These are phyloP conservation scores for Alternaria brassicae DNA, from an alignment of 2,329 filamentous ascomycete species.

Conservation along the genomic window DNA sequence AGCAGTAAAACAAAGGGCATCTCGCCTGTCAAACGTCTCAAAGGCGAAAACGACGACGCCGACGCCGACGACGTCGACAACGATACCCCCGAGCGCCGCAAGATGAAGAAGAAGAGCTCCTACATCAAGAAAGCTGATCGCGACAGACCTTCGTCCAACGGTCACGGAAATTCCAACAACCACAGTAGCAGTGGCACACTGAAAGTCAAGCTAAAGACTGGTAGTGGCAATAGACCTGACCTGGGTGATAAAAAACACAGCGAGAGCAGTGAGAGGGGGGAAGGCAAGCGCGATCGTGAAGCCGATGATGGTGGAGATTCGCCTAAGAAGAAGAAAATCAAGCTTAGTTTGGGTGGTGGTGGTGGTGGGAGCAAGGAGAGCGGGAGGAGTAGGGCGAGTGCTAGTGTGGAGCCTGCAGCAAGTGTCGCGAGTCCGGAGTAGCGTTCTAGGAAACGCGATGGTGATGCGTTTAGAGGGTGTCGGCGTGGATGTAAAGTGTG, in stretches of 20 bases:
- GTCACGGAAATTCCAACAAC: not conserved
- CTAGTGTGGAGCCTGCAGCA: slow-evolving; percentile 21
- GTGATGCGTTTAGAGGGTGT: not conserved
- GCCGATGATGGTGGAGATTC: slow-evolving; percentile 41
- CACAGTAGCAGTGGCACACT: slow-evolving; percentile 18
- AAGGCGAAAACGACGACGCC: slow-evolving; percentile 20
- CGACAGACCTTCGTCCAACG: slow-evolving; percentile 30
- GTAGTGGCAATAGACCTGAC: slow-evolving; percentile 29
- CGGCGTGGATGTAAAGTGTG: not conserved
- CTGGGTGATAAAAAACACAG: slow-evolving; percentile 36
- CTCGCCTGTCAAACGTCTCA: slow-evolving; percentile 39
- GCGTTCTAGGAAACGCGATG: not conserved
- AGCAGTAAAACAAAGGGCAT: slow-evolving; percentile 29
- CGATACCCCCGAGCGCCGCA: slow-evolving; percentile 52
- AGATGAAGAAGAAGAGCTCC: slow-evolving; percentile 59
- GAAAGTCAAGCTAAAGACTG: slow-evolving; percentile 47
- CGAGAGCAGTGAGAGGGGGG: slow-evolving; percentile 38
- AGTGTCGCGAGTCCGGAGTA: slow-evolving; percentile 13
- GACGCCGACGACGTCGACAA: slow-evolving; percentile 52
- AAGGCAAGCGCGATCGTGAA: slow-evolving; percentile 47
- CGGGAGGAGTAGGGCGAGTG: slow-evolving; percentile 20
- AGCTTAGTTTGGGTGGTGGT: slow-evolving; percentile 30
- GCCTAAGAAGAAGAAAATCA: slow-evolving; percentile 50
- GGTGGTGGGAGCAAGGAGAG: slow-evolving; percentile 24
- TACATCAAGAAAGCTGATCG: slow-evolving; percentile 52